Evolutionary conservation across 106 monocot species (phyloP).

Genomic region (Phalaenopsis equestris): DNA sequence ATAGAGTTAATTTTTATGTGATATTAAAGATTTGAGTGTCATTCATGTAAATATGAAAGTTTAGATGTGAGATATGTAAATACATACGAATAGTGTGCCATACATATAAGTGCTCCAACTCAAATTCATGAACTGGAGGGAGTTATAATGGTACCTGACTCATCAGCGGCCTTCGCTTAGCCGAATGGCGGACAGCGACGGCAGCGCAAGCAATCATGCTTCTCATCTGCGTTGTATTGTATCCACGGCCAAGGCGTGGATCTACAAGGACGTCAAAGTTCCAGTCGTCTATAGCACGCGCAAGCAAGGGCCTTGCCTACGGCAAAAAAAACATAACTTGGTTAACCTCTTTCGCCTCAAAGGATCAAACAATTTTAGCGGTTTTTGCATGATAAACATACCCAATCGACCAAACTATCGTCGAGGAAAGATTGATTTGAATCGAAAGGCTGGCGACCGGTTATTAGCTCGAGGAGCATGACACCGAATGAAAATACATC

Average conservation of each 20-base stretch:
- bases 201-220: conserved; percentile 48
- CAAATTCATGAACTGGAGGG: too few species aligned
- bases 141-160: conserved; percentile 30
- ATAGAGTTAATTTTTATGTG: too few species aligned
- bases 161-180: conserved; percentile 40
- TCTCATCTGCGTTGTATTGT: conserved; percentile 34
- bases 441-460: conserved; percentile 36
- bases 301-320: conserved; percentile 43
- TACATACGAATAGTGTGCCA: too few species aligned
- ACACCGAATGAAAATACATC: conserved; percentile 61
- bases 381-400: neutral
- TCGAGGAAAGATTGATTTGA: conserved; percentile 27
- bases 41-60: too few species aligned
- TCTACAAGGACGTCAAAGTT: conserved; percentile 33
- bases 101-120: too few species aligned
- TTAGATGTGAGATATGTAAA: too few species aligned
- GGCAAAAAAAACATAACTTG: neutral
- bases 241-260: conserved; percentile 18
- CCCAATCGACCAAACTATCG: conserved; percentile 35
- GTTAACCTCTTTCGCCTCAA: too few species aligned
- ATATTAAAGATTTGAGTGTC: too few species aligned
- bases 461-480: conserved; percentile 53
- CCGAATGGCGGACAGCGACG: conserved; percentile 37
- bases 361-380: neutral
- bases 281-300: conserved; percentile 24